A percentile compares a stretch with the other conserved stretches of the same genome.
These are phyloP conservation scores for Nicotiana benthamiana DNA, from an alignment of 257 asterid genomes.

Conservation along the genomic window DNA sequence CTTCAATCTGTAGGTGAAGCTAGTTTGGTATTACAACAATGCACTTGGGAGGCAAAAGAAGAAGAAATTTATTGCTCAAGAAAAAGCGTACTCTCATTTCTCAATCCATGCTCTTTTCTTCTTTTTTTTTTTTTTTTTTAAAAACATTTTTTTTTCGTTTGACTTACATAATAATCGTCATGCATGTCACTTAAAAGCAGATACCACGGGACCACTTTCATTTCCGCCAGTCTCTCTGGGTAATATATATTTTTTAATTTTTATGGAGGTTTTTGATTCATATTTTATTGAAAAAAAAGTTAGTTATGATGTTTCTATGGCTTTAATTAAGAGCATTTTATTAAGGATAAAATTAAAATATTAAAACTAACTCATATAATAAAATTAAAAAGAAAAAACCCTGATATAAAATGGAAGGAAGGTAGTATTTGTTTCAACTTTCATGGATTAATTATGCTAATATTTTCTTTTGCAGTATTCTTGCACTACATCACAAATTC, in stretches of 20 bases:
- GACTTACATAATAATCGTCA: neutral
- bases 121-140: neutral
- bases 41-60: constrained; percentile 93
- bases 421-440: neutral
- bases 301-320: too few relatives aligned
- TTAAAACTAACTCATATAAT: too few relatives aligned
- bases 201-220: constrained; percentile 86
- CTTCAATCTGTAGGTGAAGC: constrained; percentile 49
- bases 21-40: constrained; percentile 15
- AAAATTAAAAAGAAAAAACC: too few relatives aligned
- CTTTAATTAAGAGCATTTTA: too few relatives aligned
- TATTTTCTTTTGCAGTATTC: constrained; percentile 36
- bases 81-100: constrained; percentile 51
- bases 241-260: neutral
- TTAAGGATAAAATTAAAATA: too few relatives aligned
- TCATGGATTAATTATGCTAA: too few relatives aligned
- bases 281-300: too few relatives aligned
- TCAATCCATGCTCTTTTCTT: neutral
- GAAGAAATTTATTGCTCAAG: constrained; percentile 86
- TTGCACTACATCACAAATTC: constrained; percentile 76
- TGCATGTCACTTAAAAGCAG: constrained; percentile 29
- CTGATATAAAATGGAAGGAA: too few relatives aligned
- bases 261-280: too few relatives aligned
- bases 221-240: constrained; percentile 92
- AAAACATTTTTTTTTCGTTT: too few relatives aligned